Base-by-base conservation (phyloP, 441 rosid species). In the Hura crepitans region DNA sequence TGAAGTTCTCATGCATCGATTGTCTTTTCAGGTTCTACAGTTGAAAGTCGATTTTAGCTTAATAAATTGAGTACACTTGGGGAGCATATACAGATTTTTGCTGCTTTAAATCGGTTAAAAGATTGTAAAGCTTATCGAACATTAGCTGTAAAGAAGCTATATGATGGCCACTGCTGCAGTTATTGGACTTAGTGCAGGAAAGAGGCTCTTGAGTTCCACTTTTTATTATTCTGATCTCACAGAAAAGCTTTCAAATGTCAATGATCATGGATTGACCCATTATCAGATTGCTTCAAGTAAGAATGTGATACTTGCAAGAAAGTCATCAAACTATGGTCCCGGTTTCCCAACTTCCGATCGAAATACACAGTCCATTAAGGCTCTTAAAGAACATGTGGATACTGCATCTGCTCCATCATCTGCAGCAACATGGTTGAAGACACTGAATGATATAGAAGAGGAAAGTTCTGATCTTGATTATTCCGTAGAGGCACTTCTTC, bases 141-240 rank as follows among this genome's bases (percentile, higher is more conserved):
- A 53, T 69, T 46, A n/a, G 43, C 13, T 33, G 64, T 75, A 76
- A 70, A 20, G 70, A 74, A 78, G 74, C 75, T 67, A 17, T 73
- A 83, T 80, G 89, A 94, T 90, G 98, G 88, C 92, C 72, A 84
- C 89, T 13, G 77, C 97, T 72, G 91, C 97, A 72, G 89, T 90
- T 46, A 76, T 91, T 46, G 97, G 99, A 70, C 87, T 94, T 74
- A 84, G 83, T 25, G 30, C 91, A 5, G 97, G 94, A 39, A 88
- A 94, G 74, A 85, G 97, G 71, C 81, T 86, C 68, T 75, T 89
- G 84, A 87, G 86, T 69, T 85, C 97, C 57, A 84, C 92, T 20
- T 88, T 78, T 66, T 83, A 78, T 61, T 80, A 80, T 65, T 83
- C 90, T 58, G 98, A 93, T 64, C 72, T 82, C 53, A 73, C 85